phyloP scores from a whole-genome alignment of 2,329 filamentous ascomycete species.

The Ceratocystis lukuohia region DNA sequence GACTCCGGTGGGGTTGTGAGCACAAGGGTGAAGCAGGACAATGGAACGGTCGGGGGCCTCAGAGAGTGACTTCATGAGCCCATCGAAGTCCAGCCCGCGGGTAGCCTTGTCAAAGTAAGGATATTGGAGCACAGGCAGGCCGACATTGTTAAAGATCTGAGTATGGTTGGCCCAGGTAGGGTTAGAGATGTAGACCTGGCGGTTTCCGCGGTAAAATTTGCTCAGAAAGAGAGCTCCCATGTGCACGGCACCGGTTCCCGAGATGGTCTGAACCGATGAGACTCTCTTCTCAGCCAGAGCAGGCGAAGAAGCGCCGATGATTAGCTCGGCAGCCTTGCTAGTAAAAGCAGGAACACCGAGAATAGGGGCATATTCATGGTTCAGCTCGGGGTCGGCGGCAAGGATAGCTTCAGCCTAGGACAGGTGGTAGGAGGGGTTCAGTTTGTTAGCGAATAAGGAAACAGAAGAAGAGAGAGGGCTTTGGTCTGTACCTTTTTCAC shows the following conservation, averaged over 20 bases:
- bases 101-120: slow-evolving; percentile 88
- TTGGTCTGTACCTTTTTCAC: slow-evolving; percentile 68
- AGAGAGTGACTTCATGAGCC: slow-evolving; percentile 62
- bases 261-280: slow-evolving; percentile 83
- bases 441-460: neutral
- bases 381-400: slow-evolving; percentile 74
- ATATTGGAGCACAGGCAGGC: slow-evolving; percentile 64
- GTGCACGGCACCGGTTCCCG: slow-evolving; percentile 89
- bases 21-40: slow-evolving; percentile 86
- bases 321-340: slow-evolving; percentile 76
- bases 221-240: slow-evolving; percentile 82
- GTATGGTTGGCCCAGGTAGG: slow-evolving; percentile 99
- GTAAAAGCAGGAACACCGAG: slow-evolving; percentile 78
- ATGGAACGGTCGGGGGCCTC: slow-evolving; percentile 66
- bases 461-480: neutral
- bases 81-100: slow-evolving; percentile 81
- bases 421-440: neutral
- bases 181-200: slow-evolving; percentile 76
- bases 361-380: slow-evolving; percentile 98
- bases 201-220: slow-evolving; percentile 70
- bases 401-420: slow-evolving; percentile 76
- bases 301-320: slow-evolving; percentile 66
- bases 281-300: slow-evolving; percentile 73
- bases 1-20: slow-evolving; percentile 95
- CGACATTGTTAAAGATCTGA: slow-evolving; percentile 92